A percentile compares a stretch with the other conserved stretches of the same genome.
Evolutionary conservation across 192 early-diverging fungal genomes (phyloP).

Genomic region (Backusella parvicylindrica): DNA sequence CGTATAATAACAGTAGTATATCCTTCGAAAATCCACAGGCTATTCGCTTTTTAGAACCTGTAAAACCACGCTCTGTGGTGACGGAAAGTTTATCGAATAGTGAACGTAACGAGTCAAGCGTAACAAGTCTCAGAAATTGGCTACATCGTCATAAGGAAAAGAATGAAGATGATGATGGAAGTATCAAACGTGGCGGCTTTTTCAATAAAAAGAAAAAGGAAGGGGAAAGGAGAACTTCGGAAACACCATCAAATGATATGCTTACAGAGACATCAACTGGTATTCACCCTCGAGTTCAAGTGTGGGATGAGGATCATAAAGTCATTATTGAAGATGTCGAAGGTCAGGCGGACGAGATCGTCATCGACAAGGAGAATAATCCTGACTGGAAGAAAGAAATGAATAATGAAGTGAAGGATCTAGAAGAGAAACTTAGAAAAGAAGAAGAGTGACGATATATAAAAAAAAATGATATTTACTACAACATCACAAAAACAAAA

Average conservation of each 20-base stretch:
- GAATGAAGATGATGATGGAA: neutral
- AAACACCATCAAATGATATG: neutral
- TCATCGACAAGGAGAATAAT: constrained; percentile 12
- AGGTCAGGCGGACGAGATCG: neutral
- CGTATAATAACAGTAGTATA: neutral
- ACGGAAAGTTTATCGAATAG: neutral
- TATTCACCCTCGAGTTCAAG: constrained; percentile 12
- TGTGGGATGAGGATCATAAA: constrained; percentile 21
- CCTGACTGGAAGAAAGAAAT: constrained; percentile 13
- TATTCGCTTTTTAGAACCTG: constrained; percentile 33
- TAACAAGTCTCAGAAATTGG: constrained; percentile 3
- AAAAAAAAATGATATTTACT: neutral
- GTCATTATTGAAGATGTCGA: constrained; percentile 19
- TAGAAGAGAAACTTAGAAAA: neutral
- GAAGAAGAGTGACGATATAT: neutral
- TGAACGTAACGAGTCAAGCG: constrained; percentile 16
- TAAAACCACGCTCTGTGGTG: constrained; percentile 19
- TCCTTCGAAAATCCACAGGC: constrained; percentile 18
- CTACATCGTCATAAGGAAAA: neutral
- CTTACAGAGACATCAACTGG: neutral
- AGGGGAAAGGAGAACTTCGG: neutral
- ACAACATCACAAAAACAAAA: neutral
- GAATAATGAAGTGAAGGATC: constrained; percentile 22
- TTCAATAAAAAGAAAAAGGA: neutral
- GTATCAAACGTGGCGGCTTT: neutral